Conservation (phyloP, 371 early-diverging fungal genomes). For the Blakeslea trispora region DNA sequence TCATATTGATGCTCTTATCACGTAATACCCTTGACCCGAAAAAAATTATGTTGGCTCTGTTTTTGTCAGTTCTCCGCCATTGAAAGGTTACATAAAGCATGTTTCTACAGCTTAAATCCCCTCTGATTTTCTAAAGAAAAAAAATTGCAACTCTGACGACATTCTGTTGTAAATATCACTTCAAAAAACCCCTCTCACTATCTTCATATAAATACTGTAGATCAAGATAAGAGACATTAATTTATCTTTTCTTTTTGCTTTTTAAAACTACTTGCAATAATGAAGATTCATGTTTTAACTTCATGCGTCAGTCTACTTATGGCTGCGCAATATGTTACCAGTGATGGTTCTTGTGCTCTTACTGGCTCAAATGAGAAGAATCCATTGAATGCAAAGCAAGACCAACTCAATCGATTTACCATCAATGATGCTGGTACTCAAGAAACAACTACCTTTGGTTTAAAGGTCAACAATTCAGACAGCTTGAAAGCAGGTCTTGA, state of each 20-base stretch:
- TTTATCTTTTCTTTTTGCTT: neutral
- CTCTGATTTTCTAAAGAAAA: too few species aligned
- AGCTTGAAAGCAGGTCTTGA: conserved; percentile 43
- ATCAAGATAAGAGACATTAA: too few species aligned
- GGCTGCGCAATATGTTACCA: conserved; percentile 10
- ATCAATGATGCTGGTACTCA: conserved; percentile 22
- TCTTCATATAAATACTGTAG: too few species aligned
- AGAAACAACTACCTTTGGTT: conserved; percentile 32
- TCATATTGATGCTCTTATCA: too few species aligned
- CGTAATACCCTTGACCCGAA: too few species aligned
- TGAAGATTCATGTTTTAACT: conserved; percentile 8
- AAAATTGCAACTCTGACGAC: too few species aligned
- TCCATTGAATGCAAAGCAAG: conserved; percentile 10
- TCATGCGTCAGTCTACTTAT: conserved; percentile 10
- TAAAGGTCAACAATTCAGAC: conserved; percentile 30
- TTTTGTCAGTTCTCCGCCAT: too few species aligned
- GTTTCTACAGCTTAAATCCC: too few species aligned
- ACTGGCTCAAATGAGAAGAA: neutral
- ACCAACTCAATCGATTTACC: conserved; percentile 15
- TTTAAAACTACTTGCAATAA: neutral
- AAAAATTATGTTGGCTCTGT: too few species aligned
- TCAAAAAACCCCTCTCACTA: too few species aligned
- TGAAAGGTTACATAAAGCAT: too few species aligned
- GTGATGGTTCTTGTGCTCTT: conserved; percentile 7
- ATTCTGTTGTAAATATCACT: too few species aligned